These are phyloP conservation scores for Boletus eberwhitei DNA, from an alignment of 768 basidiomycete species.

Conservation along the genomic window DNA sequence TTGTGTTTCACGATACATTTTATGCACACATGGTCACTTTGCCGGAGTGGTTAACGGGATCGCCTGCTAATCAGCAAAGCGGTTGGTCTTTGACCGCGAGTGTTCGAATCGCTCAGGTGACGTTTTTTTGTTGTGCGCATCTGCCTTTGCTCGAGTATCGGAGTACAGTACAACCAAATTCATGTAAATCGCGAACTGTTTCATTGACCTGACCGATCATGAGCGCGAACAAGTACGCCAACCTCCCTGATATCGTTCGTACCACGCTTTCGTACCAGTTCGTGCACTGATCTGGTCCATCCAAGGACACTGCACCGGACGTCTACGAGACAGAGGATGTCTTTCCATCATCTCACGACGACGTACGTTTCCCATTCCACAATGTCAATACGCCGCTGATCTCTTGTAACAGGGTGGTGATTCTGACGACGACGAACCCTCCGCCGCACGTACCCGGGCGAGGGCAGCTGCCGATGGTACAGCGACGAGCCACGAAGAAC, in stretches of 20 bases:
- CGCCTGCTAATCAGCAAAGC: slow-evolving; percentile 60
- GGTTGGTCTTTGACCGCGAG: slow-evolving; percentile 61
- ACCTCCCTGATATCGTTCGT: slow-evolving; percentile 88
- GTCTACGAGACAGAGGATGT: slow-evolving; percentile 90
- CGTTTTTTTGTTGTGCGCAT: slow-evolving; percentile 34
- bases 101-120: slow-evolving; percentile 64
- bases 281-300: slow-evolving; percentile 2
- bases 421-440: slow-evolving; percentile 63
- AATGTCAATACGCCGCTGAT: neutral
- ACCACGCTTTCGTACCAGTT: neutral
- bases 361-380: slow-evolving; percentile 39
- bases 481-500: slow-evolving; percentile 51
- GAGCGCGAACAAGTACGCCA: slow-evolving; percentile 78
- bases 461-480: slow-evolving; percentile 34
- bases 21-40: slow-evolving; percentile 56
- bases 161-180: neutral
- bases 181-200: neutral
- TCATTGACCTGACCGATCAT: slow-evolving; percentile 30
- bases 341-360: slow-evolving; percentile 48
- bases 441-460: slow-evolving; percentile 35
- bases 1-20: neutral
- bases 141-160: neutral
- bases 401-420: slow-evolving; percentile 48
- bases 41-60: slow-evolving; percentile 94
- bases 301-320: slow-evolving; percentile 85